Evolutionary conservation across 805 yeast genomes (phyloP).

Genomic region (Schwanniomyces yamadae): DNA sequence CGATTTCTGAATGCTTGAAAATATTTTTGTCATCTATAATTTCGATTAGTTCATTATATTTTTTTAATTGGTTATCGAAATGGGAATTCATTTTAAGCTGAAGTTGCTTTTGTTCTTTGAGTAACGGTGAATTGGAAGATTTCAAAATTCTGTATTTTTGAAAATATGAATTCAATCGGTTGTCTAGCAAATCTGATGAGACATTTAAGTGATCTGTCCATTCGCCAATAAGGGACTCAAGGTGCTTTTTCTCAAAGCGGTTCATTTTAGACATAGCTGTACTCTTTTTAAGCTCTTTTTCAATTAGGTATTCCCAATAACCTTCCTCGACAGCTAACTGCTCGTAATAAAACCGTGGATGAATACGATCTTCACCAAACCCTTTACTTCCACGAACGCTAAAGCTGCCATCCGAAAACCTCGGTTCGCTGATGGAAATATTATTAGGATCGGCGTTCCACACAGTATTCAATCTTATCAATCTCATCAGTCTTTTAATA

Average conservation of each 20-base stretch:
- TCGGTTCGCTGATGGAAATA: slow-evolving; percentile 9
- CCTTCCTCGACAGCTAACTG: slow-evolving; percentile 30
- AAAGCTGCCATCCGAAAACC: slow-evolving; percentile 27
- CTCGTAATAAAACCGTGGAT: slow-evolving; percentile 27
- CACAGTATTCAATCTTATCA: slow-evolving; percentile 20
- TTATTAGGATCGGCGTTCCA: slow-evolving; percentile 22
- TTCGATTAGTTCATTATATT: slow-evolving; percentile 13
- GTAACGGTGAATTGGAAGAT: slow-evolving; percentile 8
- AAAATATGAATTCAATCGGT: slow-evolving; percentile 11
- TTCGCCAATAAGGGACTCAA: slow-evolving; percentile 4
- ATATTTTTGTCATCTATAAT: slow-evolving; percentile 19
- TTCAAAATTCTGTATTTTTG: slow-evolving; percentile 14
- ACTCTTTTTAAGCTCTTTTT: slow-evolving; percentile 7
- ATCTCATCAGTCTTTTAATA: slow-evolving; percentile 27
- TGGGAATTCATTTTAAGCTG: slow-evolving; percentile 17
- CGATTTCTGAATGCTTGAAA: slow-evolving; percentile 35
- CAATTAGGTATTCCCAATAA: slow-evolving; percentile 32
- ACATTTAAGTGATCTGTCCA: slow-evolving; percentile 12
- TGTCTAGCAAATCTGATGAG: slow-evolving; percentile 9
- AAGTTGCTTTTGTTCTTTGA: slow-evolving; percentile 10
- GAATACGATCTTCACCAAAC: slow-evolving; percentile 25
- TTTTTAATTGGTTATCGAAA: slow-evolving; percentile 12
- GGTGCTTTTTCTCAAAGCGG: not conserved
- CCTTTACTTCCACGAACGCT: slow-evolving; percentile 28
- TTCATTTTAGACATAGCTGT: slow-evolving; percentile 5